Evolutionary conservation across 208 protist genomes (phyloP).

Genomic region (Sergeia podlipaevii): DNA sequence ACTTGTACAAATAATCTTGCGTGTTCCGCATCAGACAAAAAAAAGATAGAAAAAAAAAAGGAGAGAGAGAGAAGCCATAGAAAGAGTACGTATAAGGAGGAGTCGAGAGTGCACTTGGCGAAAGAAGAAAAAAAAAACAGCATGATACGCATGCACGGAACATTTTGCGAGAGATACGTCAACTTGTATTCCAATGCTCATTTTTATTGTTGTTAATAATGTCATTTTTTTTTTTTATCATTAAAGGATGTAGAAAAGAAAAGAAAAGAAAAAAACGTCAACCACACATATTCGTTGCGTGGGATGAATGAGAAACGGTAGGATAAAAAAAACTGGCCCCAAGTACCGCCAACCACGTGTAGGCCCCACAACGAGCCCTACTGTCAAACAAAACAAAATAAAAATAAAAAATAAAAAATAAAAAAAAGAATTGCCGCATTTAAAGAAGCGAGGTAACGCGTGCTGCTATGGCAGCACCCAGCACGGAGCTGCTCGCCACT

Average conservation of each 20-base stretch:
- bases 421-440: conserved; percentile 8
- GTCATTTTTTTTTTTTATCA: not conserved
- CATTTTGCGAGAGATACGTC: too few relatives aligned
- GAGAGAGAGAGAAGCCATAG: too few relatives aligned
- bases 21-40: not conserved
- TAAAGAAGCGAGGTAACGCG: conserved; percentile 34
- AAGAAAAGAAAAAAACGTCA: conserved; percentile 12
- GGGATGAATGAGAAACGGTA: too few relatives aligned
- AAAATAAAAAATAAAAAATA: conserved; percentile 2
- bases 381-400: conserved; percentile 10
- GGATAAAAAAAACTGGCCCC: too few relatives aligned
- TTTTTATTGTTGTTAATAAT: not conserved
- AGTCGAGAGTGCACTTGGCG: too few relatives aligned
- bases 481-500: conserved; percentile 42
- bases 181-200: too few relatives aligned
- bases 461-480: conserved; percentile 54
- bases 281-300: too few relatives aligned
- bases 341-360: too few relatives aligned
- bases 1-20: too few relatives aligned
- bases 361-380: not conserved
- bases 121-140: too few relatives aligned
- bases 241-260: conserved; percentile 5
- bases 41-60: conserved; percentile 5
- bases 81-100: too few relatives aligned
- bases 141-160: too few relatives aligned